Percentiles rank a stretch among this genome's conserved stretches.
Conservation (phyloP, 306 rosid species). For the Carpinus fangiana region DNA sequence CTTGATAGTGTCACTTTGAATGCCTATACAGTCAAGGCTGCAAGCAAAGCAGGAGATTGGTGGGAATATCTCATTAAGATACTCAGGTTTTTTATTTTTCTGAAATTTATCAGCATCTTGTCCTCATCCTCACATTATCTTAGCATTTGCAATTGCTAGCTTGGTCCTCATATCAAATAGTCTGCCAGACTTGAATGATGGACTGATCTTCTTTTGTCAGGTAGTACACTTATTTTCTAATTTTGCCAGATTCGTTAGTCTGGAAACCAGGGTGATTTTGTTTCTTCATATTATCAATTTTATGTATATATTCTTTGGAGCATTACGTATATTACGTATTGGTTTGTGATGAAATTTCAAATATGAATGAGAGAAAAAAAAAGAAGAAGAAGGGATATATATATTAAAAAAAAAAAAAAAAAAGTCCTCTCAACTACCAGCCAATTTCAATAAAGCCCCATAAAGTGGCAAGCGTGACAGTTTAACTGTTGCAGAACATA, state of each 20-base stretch:
- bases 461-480: too few relatives aligned
- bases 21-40: conserved; percentile 73
- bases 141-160: background rate
- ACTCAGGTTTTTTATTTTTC: conserved; percentile 67
- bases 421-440: too few relatives aligned
- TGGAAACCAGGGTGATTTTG: background rate
- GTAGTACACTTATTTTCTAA: background rate
- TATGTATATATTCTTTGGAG: background rate
- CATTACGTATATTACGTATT: background rate
- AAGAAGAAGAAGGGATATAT: too few relatives aligned
- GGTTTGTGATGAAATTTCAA: background rate
- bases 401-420: too few relatives aligned
- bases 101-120: background rate
- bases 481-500: background rate
- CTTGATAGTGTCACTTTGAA: background rate
- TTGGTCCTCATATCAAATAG: background rate
- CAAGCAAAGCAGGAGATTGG: conserved; percentile 94
- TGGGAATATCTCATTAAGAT: conserved; percentile 67
- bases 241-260: background rate
- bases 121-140: conserved; percentile 1
- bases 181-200: conserved; percentile 1
- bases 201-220: background rate
- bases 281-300: background rate
- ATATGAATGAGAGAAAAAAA: too few relatives aligned
- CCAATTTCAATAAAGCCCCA: too few relatives aligned